Evolutionary conservation across 2,329 filamentous ascomycete genomes (phyloP), one percentile per base, ranked within the genome.

Genomic region (Pleurostoma richardsiae): DNA sequence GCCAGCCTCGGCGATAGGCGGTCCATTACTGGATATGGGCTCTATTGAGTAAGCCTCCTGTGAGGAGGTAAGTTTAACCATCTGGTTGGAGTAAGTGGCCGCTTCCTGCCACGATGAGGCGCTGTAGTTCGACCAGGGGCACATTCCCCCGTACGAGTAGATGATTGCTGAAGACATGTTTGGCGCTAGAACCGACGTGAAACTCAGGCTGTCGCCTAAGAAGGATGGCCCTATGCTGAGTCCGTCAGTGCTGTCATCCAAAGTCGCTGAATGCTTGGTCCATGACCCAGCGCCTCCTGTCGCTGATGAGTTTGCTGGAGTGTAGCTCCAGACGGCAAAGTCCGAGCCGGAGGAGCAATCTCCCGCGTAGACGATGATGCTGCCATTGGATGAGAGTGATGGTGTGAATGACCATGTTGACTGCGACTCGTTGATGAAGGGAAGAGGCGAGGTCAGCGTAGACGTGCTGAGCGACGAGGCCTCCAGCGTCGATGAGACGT

Each of bases 131-230:
- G 70, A 64, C 3, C 55, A 54, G 3, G 86, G 85, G 58, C 92
- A 97, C 90, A 96, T 95, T 55, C 92, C 92, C 33, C 90, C 92
- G 65, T 95, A 96, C 5, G 85, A 70, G 60, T 90, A 95, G 26
- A 86, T 67, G 8, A 73, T 73, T 0, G 80, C 77, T 40, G 73
- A 67, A 7, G 77, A 75, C 49, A 76, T 69, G 29, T 68, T 62
- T 0, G 76, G 80, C 36, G 73, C 73, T 41, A 80, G 69, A 33
- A 73, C 77, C 30, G 74, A 75, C 26, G 88, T 85, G 62, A 90
- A 95, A 28, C 83, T 74, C 44, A 94, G 72, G 10, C 80, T 68
- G 8, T 68, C 68, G 10, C 77, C 77, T 2, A 82, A 68, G 52
- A 78, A 78, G 46, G 70, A 73, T 1, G 79, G 77, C 0, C 61